Base-by-base conservation (phyloP, 306 rosid genomes). In the Quercus suber region DNA sequence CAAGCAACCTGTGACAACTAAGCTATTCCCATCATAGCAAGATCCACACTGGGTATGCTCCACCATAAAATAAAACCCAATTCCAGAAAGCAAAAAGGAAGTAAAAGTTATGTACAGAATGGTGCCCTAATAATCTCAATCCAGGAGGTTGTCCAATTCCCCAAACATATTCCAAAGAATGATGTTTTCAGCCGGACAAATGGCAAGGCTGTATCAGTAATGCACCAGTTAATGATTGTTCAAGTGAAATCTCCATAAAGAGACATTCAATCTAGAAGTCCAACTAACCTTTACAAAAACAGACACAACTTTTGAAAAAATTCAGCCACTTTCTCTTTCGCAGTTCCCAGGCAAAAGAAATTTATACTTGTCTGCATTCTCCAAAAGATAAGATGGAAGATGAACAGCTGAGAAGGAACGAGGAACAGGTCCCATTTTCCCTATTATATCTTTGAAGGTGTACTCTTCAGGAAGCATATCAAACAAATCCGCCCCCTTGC, bases 401-500 rank as follows among this genome's bases (percentile, higher is more conserved):
- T 95, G 96, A 79, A 95, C 99, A 17, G 97, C 99, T 45, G 99
- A 95, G 84, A 80, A 93, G 55, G 99, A 91, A 85, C 88, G 99
- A 52, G 99, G 98, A 84, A 95, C 90, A 1, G 99, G 96, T 49
- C 99, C 99, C 99, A 95, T 90, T 89, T 95, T 95, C 63, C 99
- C 92, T 10, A 95, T 93, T 71, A 95, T 95, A 68, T 93, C 99
- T 88, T 80, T 93, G 90, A 95, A 95, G 35, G 94, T 93, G 88
- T 95, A 95, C 83, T 95, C 99, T 82, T 95, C 99, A 0, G 99
- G 99, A 61, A 95, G 92, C 99, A 95, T 95, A 76, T 95, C 99
- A 53, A 93, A 95, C 45, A 95, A 81, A 84, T 95, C 98, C 1
- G 82, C 79, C 57, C 99, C 99, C 75, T 90, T 69, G 79, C 99